Conservation (phyloP, 345 rosid species). For the Euphorbia peplus region DNA sequence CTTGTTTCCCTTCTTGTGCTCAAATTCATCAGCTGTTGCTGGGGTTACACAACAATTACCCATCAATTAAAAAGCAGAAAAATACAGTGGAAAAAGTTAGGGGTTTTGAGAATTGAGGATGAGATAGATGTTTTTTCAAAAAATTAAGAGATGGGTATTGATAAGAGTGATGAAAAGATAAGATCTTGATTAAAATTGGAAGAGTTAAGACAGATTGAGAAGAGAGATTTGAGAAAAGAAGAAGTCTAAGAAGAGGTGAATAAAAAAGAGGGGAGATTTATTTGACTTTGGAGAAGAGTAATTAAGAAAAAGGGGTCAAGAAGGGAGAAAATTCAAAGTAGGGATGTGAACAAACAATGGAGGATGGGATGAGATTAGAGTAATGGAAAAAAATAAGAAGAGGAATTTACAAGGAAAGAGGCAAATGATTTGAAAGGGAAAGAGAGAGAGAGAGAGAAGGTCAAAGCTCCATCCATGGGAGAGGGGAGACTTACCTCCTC, state of each 20-base stretch:
- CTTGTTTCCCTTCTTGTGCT: slow-evolving; percentile 22
- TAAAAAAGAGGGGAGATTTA: background rate
- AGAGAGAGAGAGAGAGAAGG: no score
- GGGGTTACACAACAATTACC: slow-evolving; percentile 37
- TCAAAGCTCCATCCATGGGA: no score
- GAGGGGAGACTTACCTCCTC: slow-evolving; percentile 22
- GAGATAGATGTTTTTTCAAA: slow-evolving; percentile 18
- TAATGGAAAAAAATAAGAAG: background rate
- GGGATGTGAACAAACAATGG: slow-evolving; percentile 8
- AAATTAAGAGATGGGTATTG: background rate
- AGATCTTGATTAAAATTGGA: slow-evolving; percentile 6
- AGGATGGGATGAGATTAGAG: background rate
- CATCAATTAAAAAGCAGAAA: slow-evolving; percentile 12
- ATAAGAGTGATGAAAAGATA: slow-evolving; percentile 2
- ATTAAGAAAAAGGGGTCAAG: slow-evolving; percentile 9
- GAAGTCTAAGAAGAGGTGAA: background rate
- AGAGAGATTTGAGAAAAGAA: background rate
- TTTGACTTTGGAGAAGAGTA: slow-evolving; percentile 9
- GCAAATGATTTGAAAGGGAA: no score
- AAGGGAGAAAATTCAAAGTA: background rate
- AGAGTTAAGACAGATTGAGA: no score
- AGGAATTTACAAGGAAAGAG: slow-evolving; percentile 18
- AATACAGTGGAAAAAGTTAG: background rate
- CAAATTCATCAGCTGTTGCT: background rate
- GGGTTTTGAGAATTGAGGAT: background rate